These are phyloP conservation scores for Candida awuae DNA, from an alignment of 805 yeast species.

Conservation along the genomic window DNA sequence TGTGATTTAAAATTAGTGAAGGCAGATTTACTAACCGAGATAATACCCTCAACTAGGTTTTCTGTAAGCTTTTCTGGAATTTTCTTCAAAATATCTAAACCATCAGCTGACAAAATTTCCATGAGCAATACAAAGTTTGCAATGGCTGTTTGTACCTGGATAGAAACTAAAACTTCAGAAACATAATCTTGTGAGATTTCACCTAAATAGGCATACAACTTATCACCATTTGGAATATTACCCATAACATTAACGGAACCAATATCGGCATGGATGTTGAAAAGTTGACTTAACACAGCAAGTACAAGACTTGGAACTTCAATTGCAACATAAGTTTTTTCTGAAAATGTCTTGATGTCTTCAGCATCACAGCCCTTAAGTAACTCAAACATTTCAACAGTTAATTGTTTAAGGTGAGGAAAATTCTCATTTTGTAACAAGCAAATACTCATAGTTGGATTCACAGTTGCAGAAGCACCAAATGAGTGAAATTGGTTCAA, in stretches of 20 bases:
- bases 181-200: conserved; percentile 19
- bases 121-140: conserved; percentile 34
- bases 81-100: conserved; percentile 16
- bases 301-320: conserved; percentile 20
- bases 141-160: conserved; percentile 33
- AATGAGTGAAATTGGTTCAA: conserved; percentile 19
- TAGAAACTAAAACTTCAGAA: conserved; percentile 21
- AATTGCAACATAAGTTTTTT: conserved; percentile 21
- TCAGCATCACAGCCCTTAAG: conserved; percentile 19
- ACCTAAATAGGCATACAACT: conserved; percentile 34
- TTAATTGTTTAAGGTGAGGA: conserved; percentile 25
- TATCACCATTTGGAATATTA: conserved; percentile 27
- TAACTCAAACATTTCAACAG: conserved; percentile 16
- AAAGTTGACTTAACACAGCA: conserved; percentile 22
- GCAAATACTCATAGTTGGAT: conserved; percentile 37
- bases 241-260: conserved; percentile 30
- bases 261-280: conserved; percentile 37
- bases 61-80: conserved; percentile 27
- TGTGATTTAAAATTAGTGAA: conserved; percentile 32
- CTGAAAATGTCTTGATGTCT: conserved; percentile 14
- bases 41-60: conserved; percentile 36
- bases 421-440: conserved; percentile 47
- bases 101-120: conserved; percentile 26
- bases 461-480: conserved; percentile 24
- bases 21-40: conserved; percentile 36